Percentiles rank a stretch among this genome's conserved stretches.
Evolutionary conservation across 495 filamentous ascomycete species (phyloP).

Genomic region (Sabuloglossum arenarium): DNA sequence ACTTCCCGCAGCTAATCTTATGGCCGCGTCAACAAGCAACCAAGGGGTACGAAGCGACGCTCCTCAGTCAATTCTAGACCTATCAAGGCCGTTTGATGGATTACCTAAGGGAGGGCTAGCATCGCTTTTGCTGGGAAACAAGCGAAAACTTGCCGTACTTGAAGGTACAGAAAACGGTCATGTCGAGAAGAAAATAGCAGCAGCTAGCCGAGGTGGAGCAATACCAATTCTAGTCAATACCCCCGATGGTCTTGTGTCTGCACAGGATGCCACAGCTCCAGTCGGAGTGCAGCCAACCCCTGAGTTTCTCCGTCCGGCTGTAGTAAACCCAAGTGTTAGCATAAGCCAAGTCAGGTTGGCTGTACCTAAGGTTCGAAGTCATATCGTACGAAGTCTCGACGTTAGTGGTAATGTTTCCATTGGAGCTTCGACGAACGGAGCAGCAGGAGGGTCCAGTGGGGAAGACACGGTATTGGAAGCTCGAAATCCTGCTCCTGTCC

Average conservation of each 20-base stretch:
- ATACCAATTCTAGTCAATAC: constrained; percentile 56
- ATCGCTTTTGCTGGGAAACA: constrained; percentile 75
- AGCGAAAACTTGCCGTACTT: constrained; percentile 52
- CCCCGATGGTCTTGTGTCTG: constrained; percentile 52
- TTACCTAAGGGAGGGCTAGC: constrained; percentile 77
- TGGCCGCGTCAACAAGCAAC: constrained; percentile 42
- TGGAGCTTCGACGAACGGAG: constrained; percentile 20
- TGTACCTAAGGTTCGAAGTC: constrained; percentile 66
- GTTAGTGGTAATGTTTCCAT: constrained; percentile 17
- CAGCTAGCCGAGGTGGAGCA: constrained; percentile 38
- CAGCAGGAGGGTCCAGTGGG: constrained; percentile 16
- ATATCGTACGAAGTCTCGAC: constrained; percentile 50
- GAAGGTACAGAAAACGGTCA: constrained; percentile 49
- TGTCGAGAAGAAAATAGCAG: constrained; percentile 37
- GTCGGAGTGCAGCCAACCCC: constrained; percentile 49
- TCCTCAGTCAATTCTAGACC: constrained; percentile 69
- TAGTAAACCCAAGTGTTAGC: constrained; percentile 56
- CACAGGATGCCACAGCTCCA: constrained; percentile 27
- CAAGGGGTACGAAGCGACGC: constrained; percentile 41
- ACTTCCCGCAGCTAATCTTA: constrained; percentile 37
- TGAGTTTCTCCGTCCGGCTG: constrained; percentile 71
- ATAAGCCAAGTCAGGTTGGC: constrained; percentile 76
- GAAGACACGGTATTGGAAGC: constrained; percentile 46
- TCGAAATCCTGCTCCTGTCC: constrained; percentile 41
- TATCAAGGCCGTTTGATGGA: constrained; percentile 88